phyloP scores from a whole-genome alignment of 257 asterid genomes.

The Capsicum baccatum region DNA sequence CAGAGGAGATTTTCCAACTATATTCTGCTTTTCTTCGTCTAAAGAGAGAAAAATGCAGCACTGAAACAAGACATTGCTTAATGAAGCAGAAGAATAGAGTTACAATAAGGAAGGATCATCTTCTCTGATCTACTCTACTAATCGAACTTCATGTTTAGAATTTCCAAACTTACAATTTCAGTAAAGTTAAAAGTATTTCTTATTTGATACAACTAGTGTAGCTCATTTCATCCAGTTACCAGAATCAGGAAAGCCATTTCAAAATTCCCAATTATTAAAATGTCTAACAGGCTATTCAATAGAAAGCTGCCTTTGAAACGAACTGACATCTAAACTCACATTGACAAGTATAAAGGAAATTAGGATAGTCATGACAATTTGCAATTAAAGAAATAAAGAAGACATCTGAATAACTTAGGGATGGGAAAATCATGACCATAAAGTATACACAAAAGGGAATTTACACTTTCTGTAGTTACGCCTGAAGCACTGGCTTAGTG shows the following conservation, averaged over 20 bases:
- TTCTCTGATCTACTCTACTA: not conserved
- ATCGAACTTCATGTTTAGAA: not conserved
- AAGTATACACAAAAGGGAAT: not conserved
- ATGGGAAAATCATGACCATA: not conserved
- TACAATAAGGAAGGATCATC: not conserved
- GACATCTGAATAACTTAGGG: not conserved
- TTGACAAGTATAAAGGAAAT: not conserved
- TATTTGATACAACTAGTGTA: not conserved
- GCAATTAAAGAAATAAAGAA: not conserved
- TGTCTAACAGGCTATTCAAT: not conserved
- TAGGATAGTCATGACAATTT: not conserved
- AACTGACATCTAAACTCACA: not conserved
- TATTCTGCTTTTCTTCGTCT: not conserved
- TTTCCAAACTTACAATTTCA: not conserved
- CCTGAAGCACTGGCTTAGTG: not conserved
- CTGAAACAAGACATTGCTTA: not conserved
- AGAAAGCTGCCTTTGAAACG: not conserved
- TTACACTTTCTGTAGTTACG: not conserved
- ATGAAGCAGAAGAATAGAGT: not conserved
- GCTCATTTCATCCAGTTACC: constrained; percentile 12
- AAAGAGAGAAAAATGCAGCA: not conserved
- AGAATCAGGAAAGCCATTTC: not conserved
- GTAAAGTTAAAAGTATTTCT: not conserved
- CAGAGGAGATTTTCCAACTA: not conserved
- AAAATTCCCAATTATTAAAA: not conserved